Conservation (phyloP, 2,329 filamentous ascomycete species). For the Zelopaecilomyces penicillatus region DNA sequence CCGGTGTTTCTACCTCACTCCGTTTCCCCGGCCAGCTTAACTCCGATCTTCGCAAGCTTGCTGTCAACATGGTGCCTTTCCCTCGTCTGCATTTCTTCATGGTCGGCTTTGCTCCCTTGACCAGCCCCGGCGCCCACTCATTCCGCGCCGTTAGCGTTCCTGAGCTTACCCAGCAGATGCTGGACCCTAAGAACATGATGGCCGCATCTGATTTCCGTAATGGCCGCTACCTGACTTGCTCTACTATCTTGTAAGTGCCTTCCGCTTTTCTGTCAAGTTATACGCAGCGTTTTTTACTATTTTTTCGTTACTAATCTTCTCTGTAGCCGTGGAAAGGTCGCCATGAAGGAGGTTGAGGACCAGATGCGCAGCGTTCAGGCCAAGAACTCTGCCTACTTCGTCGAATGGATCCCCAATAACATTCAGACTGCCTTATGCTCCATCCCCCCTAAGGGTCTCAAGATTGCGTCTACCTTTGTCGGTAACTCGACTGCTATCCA, state of each 20-base stretch:
- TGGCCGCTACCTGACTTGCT: constrained; percentile 98
- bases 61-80: constrained; percentile 99
- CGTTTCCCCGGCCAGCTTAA: constrained; percentile 99
- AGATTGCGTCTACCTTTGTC: constrained; percentile 98
- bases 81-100: constrained; percentile 99
- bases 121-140: constrained; percentile 71
- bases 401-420: constrained; percentile 99
- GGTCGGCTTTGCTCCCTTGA: constrained; percentile 98
- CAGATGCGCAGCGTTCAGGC: constrained; percentile 99
- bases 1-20: constrained; percentile 93
- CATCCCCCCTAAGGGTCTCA: constrained; percentile 91
- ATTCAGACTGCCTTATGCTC: constrained; percentile 99
- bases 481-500: constrained; percentile 99
- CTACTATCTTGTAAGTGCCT: constrained; percentile 67
- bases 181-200: constrained; percentile 99
- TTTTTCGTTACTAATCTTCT: constrained; percentile 25
- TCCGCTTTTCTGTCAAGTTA: no score
- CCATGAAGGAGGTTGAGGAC: constrained; percentile 99
- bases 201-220: constrained; percentile 99
- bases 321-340: constrained; percentile 79
- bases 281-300: no score
- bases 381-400: constrained; percentile 99
- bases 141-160: constrained; percentile 97
- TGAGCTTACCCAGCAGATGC: constrained; percentile 99
- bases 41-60: constrained; percentile 98